Conservation (phyloP, 345 rosid genomes). For the Streptanthus diversifolius region DNA sequence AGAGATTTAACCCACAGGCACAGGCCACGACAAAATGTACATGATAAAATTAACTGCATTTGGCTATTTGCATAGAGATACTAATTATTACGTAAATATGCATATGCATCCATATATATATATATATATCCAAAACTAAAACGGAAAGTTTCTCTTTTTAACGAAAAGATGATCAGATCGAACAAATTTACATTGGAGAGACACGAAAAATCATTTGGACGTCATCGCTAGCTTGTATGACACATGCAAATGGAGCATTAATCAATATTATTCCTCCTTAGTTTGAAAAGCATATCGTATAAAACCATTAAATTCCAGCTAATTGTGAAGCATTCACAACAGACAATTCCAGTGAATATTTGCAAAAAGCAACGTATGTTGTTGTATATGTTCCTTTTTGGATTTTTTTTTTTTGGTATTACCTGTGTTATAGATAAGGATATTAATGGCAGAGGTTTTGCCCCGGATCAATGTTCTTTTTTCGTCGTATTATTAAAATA, state of each 20-base stretch:
- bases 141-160: neutral
- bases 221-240: conserved; percentile 17
- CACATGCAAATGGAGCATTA: neutral
- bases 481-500: neutral
- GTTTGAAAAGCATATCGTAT: neutral
- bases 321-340: neutral
- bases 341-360: neutral
- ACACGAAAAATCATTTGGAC: neutral
- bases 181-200: neutral
- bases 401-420: neutral
- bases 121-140: neutral
- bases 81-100: neutral
- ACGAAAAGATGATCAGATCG: neutral
- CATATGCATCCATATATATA: neutral
- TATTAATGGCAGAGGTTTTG: neutral
- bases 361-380: neutral
- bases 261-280: neutral
- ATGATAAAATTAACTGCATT: neutral
- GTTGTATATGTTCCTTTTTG: neutral
- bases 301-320: conserved; percentile 5
- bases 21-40: neutral
- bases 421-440: neutral
- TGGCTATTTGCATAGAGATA: neutral
- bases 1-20: neutral
- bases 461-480: neutral